Evolutionary conservation across 2,329 filamentous ascomycete species (phyloP), one percentile per base, ranked within the genome.

Genomic region (Aspergillus sp.): DNA sequence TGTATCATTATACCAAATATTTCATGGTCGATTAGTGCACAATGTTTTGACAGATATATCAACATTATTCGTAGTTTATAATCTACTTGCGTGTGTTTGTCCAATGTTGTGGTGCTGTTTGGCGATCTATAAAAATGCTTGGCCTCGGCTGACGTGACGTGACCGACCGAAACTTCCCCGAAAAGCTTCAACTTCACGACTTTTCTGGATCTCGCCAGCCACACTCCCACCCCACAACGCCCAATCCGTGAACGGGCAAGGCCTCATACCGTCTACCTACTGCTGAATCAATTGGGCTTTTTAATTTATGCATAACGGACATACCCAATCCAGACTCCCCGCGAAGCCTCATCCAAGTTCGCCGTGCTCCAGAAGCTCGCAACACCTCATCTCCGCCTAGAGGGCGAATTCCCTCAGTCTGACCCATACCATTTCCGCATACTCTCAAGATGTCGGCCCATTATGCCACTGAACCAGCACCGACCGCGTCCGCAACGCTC

Each of bases 381-480:
- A 39, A 39, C n/a, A 8, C 24, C 35, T 24, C 27, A 21, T 15
- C 46, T 14, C 44, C 14, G 19, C 14, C 39, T 31, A n/a, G 24
- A 11, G n/a, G 40, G 9, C 49, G 39, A 24, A 39, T 21, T 6
- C 37, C 19, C 7, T 17, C 8, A 19, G 21, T 21, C 15, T 9
- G 19, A 41, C 15, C 3, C 43, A 17, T 47, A 24, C 6, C 7
- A 17, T 15, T 23, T n/a, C n/a, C 37, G 5, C 37, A 43, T 7
- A 6, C 21, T 23, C n/a, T 24, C 65, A 62, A 44, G 49, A 97
- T 98, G 93, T 93, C 91, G 57, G 82, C 90, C 45, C 88, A 93
- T 57, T 98, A 98, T 77, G 96, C 96, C 68, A 90, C 96, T 69
- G 93, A 97, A 76, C 93, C 95, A 52, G 91, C 93, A 70, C 91